Evolutionary conservation across 2,329 filamentous ascomycete species (phyloP).

Genomic region (Sarocladium strictum): DNA sequence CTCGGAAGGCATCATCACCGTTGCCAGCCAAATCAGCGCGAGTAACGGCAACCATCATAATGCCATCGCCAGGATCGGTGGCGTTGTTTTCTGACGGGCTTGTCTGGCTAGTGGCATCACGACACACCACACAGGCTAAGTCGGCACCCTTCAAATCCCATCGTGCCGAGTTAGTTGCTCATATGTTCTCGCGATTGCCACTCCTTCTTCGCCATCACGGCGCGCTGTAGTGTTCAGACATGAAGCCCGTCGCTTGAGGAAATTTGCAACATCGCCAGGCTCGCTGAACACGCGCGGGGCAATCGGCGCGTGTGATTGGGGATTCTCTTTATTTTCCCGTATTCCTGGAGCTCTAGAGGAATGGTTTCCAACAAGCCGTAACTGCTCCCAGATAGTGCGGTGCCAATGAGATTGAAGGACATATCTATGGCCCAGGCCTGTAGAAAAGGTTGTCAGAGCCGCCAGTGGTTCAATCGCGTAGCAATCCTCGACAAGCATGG

Average conservation of each 20-base stretch:
- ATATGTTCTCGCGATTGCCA: constrained; percentile 49
- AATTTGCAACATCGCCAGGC: constrained; percentile 46
- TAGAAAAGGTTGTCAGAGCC: constrained; percentile 44
- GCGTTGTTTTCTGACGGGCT: not conserved
- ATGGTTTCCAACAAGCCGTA: constrained; percentile 40
- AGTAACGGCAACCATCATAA: constrained; percentile 46
- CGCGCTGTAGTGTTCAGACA: constrained; percentile 44
- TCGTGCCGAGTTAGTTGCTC: constrained; percentile 48
- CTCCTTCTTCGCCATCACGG: constrained; percentile 41
- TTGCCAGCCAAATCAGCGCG: constrained; percentile 40
- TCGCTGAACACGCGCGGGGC: constrained; percentile 47
- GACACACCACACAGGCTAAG: constrained; percentile 45
- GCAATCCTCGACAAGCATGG: constrained; percentile 46
- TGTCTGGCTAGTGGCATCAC: constrained; percentile 23
- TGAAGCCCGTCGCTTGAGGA: constrained; percentile 39
- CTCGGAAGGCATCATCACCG: constrained; percentile 32
- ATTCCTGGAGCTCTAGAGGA: constrained; percentile 17
- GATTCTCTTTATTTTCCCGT: constrained; percentile 29
- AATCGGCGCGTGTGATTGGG: constrained; percentile 27
- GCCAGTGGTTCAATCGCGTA: constrained; percentile 44
- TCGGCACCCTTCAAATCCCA: constrained; percentile 48
- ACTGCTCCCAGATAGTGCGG: constrained; percentile 17
- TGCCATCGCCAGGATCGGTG: constrained; percentile 20
- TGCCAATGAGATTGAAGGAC: constrained; percentile 39
- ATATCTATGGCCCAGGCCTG: constrained; percentile 45